Evolutionary conservation across 352 stramenopile species (phyloP), one percentile per base, ranked within the genome.

Genomic region (Phytophthora vignae): DNA sequence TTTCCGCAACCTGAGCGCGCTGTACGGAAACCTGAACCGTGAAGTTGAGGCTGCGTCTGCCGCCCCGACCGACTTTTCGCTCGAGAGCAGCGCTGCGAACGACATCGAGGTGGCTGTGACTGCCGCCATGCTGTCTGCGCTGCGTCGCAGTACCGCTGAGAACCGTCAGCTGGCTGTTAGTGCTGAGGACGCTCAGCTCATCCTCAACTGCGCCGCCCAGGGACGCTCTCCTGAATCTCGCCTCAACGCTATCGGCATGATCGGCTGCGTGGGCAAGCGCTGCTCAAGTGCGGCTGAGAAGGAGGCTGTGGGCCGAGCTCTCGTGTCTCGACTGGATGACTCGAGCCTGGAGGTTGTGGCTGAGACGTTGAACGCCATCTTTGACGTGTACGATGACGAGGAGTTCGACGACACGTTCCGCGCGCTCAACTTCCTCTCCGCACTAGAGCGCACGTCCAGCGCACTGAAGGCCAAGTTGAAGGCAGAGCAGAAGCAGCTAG

Each of bases 381-480:
- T 97, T 56, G 90, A 97, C 53, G 83, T 97, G 17, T 97, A 95
- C 64, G 74, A 84, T 31, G 86, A 93, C 56, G 88, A 97, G 58
- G 74, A 91, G 49, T 94, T 92, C 49, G 87, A 97, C 71, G 76
- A 75, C 56, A 82, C 78, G 6, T 97, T 97, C 73, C 83, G 82
- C 36, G 67, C 76, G 12, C 69, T 93, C 14, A 76, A 90, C n/a
- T 73, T 96, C 10, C 64, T 96, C n/a, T 62, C 60, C 42, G 77
- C 81, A 44, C 73, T 97, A 12, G 88, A 97, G 60, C 72, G 82
- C 8, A 88, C 87, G 9, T 75, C 82, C 17, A 72, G 79, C 55
- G 85, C 81, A 12, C 58, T 95, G 40, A 91, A 92, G 65, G 55
- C 67, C 59, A 97, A 96, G 73, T 68, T 96, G 14, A 89, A 88